These are phyloP conservation scores for Talaromyces sp. DNA, from an alignment of 2,329 filamentous ascomycete genomes.

Conservation along the genomic window DNA sequence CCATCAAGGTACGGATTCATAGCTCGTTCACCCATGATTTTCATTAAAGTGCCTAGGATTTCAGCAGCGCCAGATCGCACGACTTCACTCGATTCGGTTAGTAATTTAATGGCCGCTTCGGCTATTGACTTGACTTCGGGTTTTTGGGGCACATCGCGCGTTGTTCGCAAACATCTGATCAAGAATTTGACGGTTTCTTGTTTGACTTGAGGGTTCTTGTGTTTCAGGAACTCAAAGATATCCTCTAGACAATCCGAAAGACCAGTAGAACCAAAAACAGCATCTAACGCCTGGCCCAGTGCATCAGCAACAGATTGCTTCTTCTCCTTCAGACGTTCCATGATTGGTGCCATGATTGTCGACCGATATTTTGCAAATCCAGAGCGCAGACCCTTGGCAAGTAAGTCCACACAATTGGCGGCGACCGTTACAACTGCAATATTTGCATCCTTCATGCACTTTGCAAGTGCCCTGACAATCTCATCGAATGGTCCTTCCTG, in stretches of 20 bases:
- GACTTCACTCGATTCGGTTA: conserved; percentile 82
- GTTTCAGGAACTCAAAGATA: conserved; percentile 74
- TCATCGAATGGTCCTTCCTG: conserved; percentile 89
- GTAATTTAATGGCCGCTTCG: conserved; percentile 82
- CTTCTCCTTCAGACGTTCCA: conserved; percentile 97
- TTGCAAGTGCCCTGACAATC: conserved; percentile 77
- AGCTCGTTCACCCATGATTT: conserved; percentile 92
- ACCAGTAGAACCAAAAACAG: conserved; percentile 62
- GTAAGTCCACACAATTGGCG: conserved; percentile 83
- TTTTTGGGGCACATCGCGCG: conserved; percentile 77
- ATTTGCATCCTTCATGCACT: conserved; percentile 99
- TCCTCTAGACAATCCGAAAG: conserved; percentile 89
- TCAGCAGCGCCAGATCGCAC: conserved; percentile 88
- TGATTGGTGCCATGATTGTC: conserved; percentile 78
- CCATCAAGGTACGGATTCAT: conserved; percentile 93
- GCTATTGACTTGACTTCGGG: conserved; percentile 79
- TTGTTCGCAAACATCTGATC: conserved; percentile 80
- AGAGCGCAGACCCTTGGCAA: conserved; percentile 80
- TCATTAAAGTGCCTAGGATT: conserved; percentile 91
- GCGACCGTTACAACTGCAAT: conserved; percentile 90
- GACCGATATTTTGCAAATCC: conserved; percentile 77
- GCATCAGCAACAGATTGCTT: conserved; percentile 86
- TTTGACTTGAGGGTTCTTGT: conserved; percentile 98
- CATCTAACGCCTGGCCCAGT: conserved; percentile 77
- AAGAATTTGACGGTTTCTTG: conserved; percentile 92